phyloP scores from a whole-genome alignment of 192 early-diverging fungal genomes.

The Umbelopsis sp. region DNA sequence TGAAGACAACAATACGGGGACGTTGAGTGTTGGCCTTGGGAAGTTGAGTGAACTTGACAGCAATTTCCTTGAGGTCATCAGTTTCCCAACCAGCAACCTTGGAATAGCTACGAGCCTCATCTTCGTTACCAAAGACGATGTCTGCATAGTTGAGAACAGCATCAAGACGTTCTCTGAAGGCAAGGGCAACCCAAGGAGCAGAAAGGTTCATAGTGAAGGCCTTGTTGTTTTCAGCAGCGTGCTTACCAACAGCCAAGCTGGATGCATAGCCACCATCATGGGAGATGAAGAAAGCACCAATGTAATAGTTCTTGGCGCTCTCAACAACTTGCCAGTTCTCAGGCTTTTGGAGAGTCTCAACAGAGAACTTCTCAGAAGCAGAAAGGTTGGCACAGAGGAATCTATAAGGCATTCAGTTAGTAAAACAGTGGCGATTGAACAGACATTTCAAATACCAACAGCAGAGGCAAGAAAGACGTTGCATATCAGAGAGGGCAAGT shows the following conservation, averaged over 20 bases:
- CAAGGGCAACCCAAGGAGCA: conserved; percentile 93
- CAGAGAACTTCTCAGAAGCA: conserved; percentile 88
- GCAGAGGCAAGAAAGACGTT: not conserved
- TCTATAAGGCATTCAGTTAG: conserved; percentile 35
- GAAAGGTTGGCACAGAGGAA: conserved; percentile 93
- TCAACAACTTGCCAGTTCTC: conserved; percentile 89
- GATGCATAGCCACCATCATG: conserved; percentile 77
- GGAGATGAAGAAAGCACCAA: conserved; percentile 94
- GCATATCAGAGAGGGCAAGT: conserved; percentile 19
- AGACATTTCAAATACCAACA: not conserved
- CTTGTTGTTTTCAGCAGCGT: conserved; percentile 85
- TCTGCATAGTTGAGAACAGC: conserved; percentile 85
- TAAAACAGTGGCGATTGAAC: not conserved
- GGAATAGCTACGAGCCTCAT: conserved; percentile 89
- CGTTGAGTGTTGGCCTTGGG: conserved; percentile 74
- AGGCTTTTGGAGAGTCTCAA: conserved; percentile 48
- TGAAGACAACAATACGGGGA: conserved; percentile 89
- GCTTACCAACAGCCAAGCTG: conserved; percentile 84
- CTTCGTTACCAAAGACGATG: conserved; percentile 95
- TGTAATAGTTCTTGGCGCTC: conserved; percentile 88
- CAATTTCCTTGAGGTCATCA: conserved; percentile 81
- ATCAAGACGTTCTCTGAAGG: conserved; percentile 85
- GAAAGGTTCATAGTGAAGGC: conserved; percentile 91
- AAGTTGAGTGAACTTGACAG: conserved; percentile 77
- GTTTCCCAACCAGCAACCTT: conserved; percentile 68